Percentiles rank a stretch among this genome's conserved stretches.
These are phyloP conservation scores for Cladosporium cucumerinum DNA, from an alignment of 2,329 filamentous ascomycete genomes.

Conservation along the genomic window DNA sequence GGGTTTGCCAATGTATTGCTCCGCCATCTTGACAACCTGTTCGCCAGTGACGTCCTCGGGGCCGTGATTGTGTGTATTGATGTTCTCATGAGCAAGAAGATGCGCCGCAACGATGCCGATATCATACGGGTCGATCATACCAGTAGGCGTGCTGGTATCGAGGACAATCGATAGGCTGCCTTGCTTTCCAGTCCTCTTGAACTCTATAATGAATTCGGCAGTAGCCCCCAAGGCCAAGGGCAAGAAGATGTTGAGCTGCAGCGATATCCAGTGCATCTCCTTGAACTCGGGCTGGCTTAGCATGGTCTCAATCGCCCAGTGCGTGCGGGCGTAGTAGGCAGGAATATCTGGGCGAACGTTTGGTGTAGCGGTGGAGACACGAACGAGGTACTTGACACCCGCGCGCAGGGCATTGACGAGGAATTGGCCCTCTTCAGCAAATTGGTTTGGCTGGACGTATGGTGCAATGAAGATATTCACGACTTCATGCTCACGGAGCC, in stretches of 20 bases:
- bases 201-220: slow-evolving; percentile 34
- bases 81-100: slow-evolving; percentile 35
- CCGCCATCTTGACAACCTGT: slow-evolving; percentile 36
- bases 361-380: slow-evolving; percentile 40
- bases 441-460: slow-evolving; percentile 38
- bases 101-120: slow-evolving; percentile 38
- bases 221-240: slow-evolving; percentile 26
- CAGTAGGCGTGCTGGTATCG: slow-evolving; percentile 32
- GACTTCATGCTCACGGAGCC: slow-evolving; percentile 40
- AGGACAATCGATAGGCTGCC: slow-evolving; percentile 30
- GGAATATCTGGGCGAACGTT: slow-evolving; percentile 37
- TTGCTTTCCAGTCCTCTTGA: slow-evolving; percentile 36
- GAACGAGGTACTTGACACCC: slow-evolving; percentile 43
- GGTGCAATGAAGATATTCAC: slow-evolving; percentile 41
- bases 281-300: slow-evolving; percentile 38
- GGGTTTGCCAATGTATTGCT: slow-evolving; percentile 32
- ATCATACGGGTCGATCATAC: slow-evolving; percentile 27
- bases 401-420: slow-evolving; percentile 35
- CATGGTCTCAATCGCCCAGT: slow-evolving; percentile 44
- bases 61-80: slow-evolving; percentile 35
- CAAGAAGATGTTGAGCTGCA: slow-evolving; percentile 39
- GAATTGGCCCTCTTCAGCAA: slow-evolving; percentile 42
- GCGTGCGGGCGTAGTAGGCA: slow-evolving; percentile 38
- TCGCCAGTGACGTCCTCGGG: slow-evolving; percentile 40
- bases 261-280: slow-evolving; percentile 39